Base-by-base conservation (phyloP, 148 eudicot genomes). In the Bassia scoparia region DNA sequence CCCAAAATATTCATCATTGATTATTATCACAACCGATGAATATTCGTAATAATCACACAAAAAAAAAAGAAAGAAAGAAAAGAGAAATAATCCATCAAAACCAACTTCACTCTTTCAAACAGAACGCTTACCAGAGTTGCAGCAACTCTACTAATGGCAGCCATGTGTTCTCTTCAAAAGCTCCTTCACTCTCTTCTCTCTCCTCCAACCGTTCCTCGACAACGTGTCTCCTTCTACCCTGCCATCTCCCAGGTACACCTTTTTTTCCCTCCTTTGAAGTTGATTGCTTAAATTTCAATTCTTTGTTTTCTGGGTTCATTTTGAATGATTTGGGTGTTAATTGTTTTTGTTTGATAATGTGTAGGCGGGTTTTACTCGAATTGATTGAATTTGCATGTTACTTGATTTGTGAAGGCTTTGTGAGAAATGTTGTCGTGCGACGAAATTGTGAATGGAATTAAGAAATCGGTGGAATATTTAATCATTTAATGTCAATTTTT, bases 141-240 rank as follows among this genome's bases (percentile, higher is more conserved):
- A 49, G 72, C 67, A 63, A 46, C 3, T 7, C 24, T 69, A n/a
- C 80, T 68, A 75, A 85, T 81, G 90, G 88, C 86, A 53, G 75
- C 91, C 61, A 86, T 93, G 87, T 92, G 87, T 69, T 80, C 87
- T 58, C 92, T 93, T 46, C 95, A 93, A 53, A n/a, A 90, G 84
- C 90, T 86, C 92, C 34, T 90, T 93, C 63, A 86, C 89, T 59
- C 87, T 17, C 88, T 93, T 87, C 89, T 82, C 83, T 93, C 69
- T 84, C 97, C 33, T 78, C 97, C 44, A 90, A 81, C 95, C 34
- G 87, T 89, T 43, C 74, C 86, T 2, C 97, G 97, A 37, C 89
- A 87, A 69, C 89, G 89, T 68, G 58, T 93, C 72, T 83, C 84
- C 86, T 75, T 78, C 89, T 69, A 48, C 85, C 6, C 29, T n/a